A percentile compares a stretch with the other conserved stretches of the same genome.
Evolutionary conservation across 2,329 filamentous ascomycete genomes (phyloP).

Genomic region (Mariannaea elegans): DNA sequence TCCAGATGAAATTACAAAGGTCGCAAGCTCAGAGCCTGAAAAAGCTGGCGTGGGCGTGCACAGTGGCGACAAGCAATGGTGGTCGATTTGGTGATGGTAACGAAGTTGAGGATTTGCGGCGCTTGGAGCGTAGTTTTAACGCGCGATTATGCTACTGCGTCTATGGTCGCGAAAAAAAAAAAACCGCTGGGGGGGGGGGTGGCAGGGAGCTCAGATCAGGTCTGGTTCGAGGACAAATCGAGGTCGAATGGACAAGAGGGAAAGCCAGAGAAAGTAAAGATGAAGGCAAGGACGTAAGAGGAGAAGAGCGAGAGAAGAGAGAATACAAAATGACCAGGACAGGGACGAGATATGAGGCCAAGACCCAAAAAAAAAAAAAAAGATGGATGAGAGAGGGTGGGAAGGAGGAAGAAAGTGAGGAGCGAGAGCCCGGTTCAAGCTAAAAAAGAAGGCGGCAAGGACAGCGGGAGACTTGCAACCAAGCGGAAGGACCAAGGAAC

Average conservation of each 20-base stretch:
- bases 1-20: slow-evolving; percentile 15
- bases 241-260: slow-evolving; percentile 5
- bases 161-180: slow-evolving; percentile 38
- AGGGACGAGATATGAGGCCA: slow-evolving; percentile 30
- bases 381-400: slow-evolving; percentile 36
- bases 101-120: slow-evolving; percentile 33
- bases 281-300: slow-evolving; percentile 17
- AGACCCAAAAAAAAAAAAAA: slow-evolving; percentile 21
- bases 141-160: slow-evolving; percentile 44
- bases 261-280: slow-evolving; percentile 10
- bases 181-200: slow-evolving; percentile 29
- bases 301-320: slow-evolving; percentile 23
- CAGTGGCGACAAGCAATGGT: slow-evolving; percentile 19
- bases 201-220: slow-evolving; percentile 42
- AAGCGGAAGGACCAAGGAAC: neutral
- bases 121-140: slow-evolving; percentile 44
- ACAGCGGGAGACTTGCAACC: slow-evolving; percentile 21
- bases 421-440: slow-evolving; percentile 34
- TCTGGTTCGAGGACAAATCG: slow-evolving; percentile 26
- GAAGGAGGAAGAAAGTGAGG: slow-evolving; percentile 32
- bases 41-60: slow-evolving; percentile 19
- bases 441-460: slow-evolving; percentile 38
- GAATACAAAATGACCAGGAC: slow-evolving; percentile 10
- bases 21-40: slow-evolving; percentile 17
- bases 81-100: slow-evolving; percentile 28